Evolutionary conservation across 495 filamentous ascomycete genomes (phyloP).

Genomic region (Trichocladium antarcticum): DNA sequence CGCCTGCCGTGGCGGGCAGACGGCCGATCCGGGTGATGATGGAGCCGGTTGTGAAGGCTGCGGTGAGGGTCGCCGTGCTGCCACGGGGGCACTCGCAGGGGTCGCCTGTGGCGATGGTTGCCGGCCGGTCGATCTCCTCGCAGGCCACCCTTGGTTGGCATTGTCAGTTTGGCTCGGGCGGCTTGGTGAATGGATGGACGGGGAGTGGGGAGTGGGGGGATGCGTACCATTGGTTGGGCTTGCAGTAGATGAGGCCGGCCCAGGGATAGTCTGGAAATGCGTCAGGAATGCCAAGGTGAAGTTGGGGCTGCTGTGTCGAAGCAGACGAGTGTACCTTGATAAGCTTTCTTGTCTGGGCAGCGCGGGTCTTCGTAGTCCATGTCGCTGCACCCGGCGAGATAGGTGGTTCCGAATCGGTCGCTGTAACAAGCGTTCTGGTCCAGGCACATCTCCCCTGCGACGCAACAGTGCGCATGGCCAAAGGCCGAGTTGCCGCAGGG

Average conservation of each 20-base stretch:
- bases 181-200: not conserved
- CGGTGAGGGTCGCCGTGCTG: not conserved
- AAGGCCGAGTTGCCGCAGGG: slow-evolving; percentile 30
- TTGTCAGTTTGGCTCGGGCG: not conserved
- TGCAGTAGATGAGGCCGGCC: slow-evolving; percentile 23
- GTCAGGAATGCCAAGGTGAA: not conserved
- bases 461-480: slow-evolving; percentile 29
- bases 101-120: slow-evolving; percentile 3
- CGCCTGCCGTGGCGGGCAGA: slow-evolving; percentile 19
- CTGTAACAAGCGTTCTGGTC: slow-evolving; percentile 23
- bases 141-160: slow-evolving; percentile 7
- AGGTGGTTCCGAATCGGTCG: slow-evolving; percentile 17
- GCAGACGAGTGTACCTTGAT: slow-evolving; percentile 9
- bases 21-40: slow-evolving; percentile 15
- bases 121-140: slow-evolving; percentile 6
- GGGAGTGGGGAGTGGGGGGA: slow-evolving; percentile 1
- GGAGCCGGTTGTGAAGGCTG: slow-evolving; percentile 17
- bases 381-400: slow-evolving; percentile 29
- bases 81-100: slow-evolving; percentile 18
- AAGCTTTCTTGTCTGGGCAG: slow-evolving; percentile 16
- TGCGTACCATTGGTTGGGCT: slow-evolving; percentile 14
- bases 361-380: slow-evolving; percentile 4
- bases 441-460: slow-evolving; percentile 25
- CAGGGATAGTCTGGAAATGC: slow-evolving; percentile 5
- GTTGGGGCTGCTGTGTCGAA: not conserved